Conservation (phyloP, 306 rosid species). For the barrel medic (Medicago truncatula) region DNA sequence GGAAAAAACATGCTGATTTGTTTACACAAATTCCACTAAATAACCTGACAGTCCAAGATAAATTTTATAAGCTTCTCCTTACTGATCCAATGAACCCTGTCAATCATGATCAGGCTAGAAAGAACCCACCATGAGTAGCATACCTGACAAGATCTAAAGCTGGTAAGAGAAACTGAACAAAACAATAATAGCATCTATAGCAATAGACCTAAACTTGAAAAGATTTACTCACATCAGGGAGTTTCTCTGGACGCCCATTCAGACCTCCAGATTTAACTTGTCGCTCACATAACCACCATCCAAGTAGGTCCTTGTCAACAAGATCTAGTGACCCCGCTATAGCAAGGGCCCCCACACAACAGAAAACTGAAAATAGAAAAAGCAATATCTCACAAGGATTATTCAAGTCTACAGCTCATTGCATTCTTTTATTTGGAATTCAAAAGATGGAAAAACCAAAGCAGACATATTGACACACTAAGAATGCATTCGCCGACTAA, state of each 20-base stretch:
- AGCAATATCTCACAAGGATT: neutral
- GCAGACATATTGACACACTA: neutral
- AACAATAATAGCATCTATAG: slow-evolving; percentile 10
- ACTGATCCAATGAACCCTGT: slow-evolving; percentile 90
- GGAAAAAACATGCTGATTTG: slow-evolving; percentile 15
- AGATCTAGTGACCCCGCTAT: slow-evolving; percentile 80
- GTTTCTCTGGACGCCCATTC: slow-evolving; percentile 93
- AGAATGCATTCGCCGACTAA: neutral
- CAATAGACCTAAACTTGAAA: slow-evolving; percentile 1
- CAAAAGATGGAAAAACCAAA: slow-evolving; percentile 29
- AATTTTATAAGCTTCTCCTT: slow-evolving; percentile 83
- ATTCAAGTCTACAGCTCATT: slow-evolving; percentile 28
- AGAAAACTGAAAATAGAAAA: slow-evolving; percentile 70
- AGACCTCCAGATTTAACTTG: slow-evolving; percentile 94
- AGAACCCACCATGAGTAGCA: slow-evolving; percentile 97
- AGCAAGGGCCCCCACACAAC: slow-evolving; percentile 96
- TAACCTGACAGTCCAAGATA: slow-evolving; percentile 86
- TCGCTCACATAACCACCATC: slow-evolving; percentile 97
- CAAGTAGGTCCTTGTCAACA: slow-evolving; percentile 85
- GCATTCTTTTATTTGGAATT: slow-evolving; percentile 30
- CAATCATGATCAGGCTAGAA: slow-evolving; percentile 94
- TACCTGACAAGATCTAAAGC: slow-evolving; percentile 58
- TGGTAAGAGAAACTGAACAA: slow-evolving; percentile 34
- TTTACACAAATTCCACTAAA: slow-evolving; percentile 31
- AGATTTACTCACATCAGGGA: slow-evolving; percentile 69